Evolutionary conservation across 495 filamentous ascomycete species (phyloP).

Genomic region (Aspergillus diversus): DNA sequence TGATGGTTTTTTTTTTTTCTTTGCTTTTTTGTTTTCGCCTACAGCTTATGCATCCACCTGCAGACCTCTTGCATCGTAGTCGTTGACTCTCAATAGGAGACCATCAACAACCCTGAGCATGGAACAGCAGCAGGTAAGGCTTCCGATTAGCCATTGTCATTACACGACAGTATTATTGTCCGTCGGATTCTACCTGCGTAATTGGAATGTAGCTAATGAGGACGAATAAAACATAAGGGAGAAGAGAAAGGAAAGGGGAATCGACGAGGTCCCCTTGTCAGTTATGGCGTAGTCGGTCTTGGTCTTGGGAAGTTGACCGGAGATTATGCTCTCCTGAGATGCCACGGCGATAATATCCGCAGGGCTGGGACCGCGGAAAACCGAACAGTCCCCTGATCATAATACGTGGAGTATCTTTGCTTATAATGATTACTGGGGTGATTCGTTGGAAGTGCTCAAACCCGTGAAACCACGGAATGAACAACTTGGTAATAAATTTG

Average conservation of each 20-base stretch:
- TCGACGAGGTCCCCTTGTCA: not conserved
- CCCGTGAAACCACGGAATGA: not conserved
- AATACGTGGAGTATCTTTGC: too few relatives aligned
- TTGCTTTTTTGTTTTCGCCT: not conserved
- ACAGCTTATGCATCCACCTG: not conserved
- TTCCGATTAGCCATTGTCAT: not conserved
- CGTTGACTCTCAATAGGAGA: not conserved
- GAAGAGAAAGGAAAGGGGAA: not conserved
- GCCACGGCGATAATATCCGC: not conserved
- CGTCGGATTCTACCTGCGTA: not conserved
- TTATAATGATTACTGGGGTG: too few relatives aligned
- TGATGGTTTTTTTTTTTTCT: not conserved
- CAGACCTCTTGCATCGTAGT: not conserved
- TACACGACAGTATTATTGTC: not conserved
- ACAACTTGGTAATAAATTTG: not conserved
- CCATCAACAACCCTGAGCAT: not conserved
- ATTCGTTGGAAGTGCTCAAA: too few relatives aligned
- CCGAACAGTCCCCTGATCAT: too few relatives aligned
- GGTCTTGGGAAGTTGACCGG: not conserved
- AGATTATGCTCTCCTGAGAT: slow-evolving; percentile 1
- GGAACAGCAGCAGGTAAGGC: not conserved
- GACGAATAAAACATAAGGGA: not conserved
- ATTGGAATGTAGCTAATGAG: not conserved
- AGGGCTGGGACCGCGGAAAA: not conserved
- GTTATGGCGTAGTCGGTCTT: not conserved